Conservation (phyloP, 2,329 filamentous ascomycete species). For the Ceratocystis diversiconidia region DNA sequence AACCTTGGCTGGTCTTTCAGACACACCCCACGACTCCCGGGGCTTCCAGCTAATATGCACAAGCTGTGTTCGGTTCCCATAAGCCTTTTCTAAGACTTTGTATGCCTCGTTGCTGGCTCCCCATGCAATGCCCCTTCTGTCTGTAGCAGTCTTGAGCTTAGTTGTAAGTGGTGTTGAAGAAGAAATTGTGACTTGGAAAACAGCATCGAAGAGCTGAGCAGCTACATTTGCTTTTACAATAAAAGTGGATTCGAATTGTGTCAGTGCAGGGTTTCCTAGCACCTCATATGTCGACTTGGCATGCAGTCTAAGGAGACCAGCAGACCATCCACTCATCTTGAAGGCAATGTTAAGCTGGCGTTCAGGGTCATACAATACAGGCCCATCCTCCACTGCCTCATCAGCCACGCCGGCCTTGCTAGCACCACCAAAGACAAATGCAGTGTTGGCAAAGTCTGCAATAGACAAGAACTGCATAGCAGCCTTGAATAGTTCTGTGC, state of each 20-base stretch:
- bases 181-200: conserved; percentile 27
- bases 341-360: conserved; percentile 70
- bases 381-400: conserved; percentile 33
- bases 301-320: conserved; percentile 55
- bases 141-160: conserved; percentile 14
- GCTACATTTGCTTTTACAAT: conserved; percentile 47
- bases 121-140: conserved; percentile 30
- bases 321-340: conserved; percentile 84
- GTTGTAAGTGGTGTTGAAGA: conserved; percentile 24
- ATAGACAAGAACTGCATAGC: conserved; percentile 73
- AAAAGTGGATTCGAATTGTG: conserved; percentile 78
- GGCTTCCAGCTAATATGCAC: conserved; percentile 42
- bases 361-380: conserved; percentile 64
- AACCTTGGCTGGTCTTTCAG: conserved; percentile 16
- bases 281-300: conserved; percentile 60
- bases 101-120: conserved; percentile 45
- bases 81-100: conserved; percentile 50
- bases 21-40: conserved; percentile 24
- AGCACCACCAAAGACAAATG: conserved; percentile 37
- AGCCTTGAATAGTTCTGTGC: conserved; percentile 89
- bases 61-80: conserved; percentile 59
- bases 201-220: conserved; percentile 40
- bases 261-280: conserved; percentile 56
- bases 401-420: conserved; percentile 24
- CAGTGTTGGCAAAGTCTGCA: conserved; percentile 55